Percentiles rank a stretch among this genome's conserved stretches.
phyloP scores from a whole-genome alignment of 2,329 filamentous ascomycete genomes.

The Fusarium incarnatum region DNA sequence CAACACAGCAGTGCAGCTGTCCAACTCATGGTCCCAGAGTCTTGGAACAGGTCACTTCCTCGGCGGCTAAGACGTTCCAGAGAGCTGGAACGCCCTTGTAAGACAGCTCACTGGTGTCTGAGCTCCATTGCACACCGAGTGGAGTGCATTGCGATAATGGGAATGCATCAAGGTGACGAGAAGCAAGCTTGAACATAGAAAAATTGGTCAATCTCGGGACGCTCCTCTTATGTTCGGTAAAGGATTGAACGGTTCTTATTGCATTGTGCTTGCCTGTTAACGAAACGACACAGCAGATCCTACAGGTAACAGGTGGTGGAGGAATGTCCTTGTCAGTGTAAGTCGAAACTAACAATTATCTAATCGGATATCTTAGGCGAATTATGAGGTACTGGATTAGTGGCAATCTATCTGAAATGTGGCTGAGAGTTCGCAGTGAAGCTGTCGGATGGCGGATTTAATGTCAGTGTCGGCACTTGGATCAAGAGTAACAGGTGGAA shows the following conservation, averaged over 20 bases:
- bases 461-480: slow-evolving; percentile 23
- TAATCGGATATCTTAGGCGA: background rate
- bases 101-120: background rate
- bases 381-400: background rate
- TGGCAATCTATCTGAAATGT: slow-evolving; percentile 34
- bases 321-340: background rate
- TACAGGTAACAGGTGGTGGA: slow-evolving; percentile 2
- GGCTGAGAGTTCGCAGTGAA: slow-evolving; percentile 17
- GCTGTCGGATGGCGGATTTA: slow-evolving; percentile 1
- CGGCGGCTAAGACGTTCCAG: slow-evolving; percentile 18
- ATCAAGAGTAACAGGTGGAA: slow-evolving; percentile 27
- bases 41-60: background rate
- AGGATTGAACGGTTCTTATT: background rate
- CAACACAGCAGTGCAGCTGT: slow-evolving; percentile 4
- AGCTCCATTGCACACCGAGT: background rate
- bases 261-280: slow-evolving; percentile 17
- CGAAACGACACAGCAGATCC: slow-evolving; percentile 30
- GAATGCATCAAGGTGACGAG: background rate
- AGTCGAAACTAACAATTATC: background rate
- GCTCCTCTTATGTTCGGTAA: background rate
- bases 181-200: background rate
- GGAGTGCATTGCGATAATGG: background rate
- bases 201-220: background rate
- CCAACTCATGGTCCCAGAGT: slow-evolving; percentile 1
- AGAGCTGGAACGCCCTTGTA: background rate